Evolutionary conservation across 768 basidiomycete species (phyloP), one percentile per base, ranked within the genome.

Genomic region (Cystobasidium tubakii): DNA sequence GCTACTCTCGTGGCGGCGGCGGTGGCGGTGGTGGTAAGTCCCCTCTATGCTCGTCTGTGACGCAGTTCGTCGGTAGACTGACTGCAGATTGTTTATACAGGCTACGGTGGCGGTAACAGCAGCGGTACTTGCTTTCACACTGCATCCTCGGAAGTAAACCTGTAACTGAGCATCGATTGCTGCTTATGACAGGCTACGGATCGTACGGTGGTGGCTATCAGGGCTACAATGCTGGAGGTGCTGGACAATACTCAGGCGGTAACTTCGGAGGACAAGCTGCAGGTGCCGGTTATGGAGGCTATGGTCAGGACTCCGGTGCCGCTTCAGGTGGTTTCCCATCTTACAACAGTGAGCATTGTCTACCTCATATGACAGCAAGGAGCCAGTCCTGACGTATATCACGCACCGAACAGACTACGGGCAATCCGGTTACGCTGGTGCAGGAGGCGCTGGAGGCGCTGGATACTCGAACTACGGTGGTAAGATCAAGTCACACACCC

Each of bases 101-200:
- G 63, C 63, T 65, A 65, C 63, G 39, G 63, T 46, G 63, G 63
- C 23, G 55, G 55, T 34, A 31, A 44, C 54, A 25, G 19, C 54
- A 53, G 54, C 23, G 34, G 69, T 67, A 21, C 55, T 15, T 60
- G 46, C 44, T 53, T 21, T 50, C 7, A 6, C 39, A 39, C 6
- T 39, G 7, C 15, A 6, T 39, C 15, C 15, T 39, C 39, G 39
- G 15, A 39, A 39, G n/a, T n/a, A 39, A 15, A 39, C 39, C 7
- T 39, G 15, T n/a, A 15, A 39, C 39, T 39, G 39, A 39, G 15
- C 39, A 39, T 39, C 7, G 39, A 6, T 39, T 39, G 7, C 39
- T 39, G n/a, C n/a, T n/a, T n/a, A n/a, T n/a, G n/a, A n/a, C 39
- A 39, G 66, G 66, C 46, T 70, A 70, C 66, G 69, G 69, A 7